These are phyloP conservation scores for Paraphaeosphaeria minitans DNA, from an alignment of 2,329 filamentous ascomycete genomes.

Conservation along the genomic window DNA sequence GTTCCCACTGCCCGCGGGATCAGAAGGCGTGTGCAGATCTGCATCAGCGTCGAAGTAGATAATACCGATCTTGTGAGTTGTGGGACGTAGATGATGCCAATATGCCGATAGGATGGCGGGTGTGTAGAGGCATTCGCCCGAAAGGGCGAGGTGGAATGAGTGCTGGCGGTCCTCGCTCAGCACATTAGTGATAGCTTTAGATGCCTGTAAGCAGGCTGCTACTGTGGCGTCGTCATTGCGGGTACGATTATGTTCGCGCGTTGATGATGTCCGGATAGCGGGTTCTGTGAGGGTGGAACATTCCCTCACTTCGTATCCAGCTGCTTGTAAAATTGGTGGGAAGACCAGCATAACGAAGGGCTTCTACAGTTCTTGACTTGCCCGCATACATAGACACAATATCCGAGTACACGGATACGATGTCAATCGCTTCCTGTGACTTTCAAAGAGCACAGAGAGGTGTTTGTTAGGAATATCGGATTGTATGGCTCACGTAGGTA, in stretches of 20 bases:
- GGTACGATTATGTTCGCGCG: conserved; percentile 16
- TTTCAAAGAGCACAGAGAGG: neutral
- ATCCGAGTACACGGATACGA: conserved; percentile 20
- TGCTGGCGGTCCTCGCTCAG: neutral
- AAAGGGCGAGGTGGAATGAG: conserved; percentile 20
- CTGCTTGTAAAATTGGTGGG: conserved; percentile 10
- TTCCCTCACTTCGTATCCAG: conserved; percentile 9
- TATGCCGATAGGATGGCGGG: conserved; percentile 20
- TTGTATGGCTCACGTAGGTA: too few species aligned
- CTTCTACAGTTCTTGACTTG: conserved; percentile 19
- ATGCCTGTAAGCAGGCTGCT: conserved; percentile 14
- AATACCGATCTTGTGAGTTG: conserved; percentile 17
- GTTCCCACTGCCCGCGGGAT: conserved; percentile 13
- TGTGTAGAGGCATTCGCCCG: conserved; percentile 27
- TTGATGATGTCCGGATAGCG: conserved; percentile 10
- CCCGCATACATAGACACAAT: conserved; percentile 23
- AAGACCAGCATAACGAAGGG: conserved; percentile 15
- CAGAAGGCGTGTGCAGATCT: conserved; percentile 21
- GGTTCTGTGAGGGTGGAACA: conserved; percentile 6
- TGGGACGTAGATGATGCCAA: conserved; percentile 8
- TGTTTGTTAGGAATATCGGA: too few species aligned
- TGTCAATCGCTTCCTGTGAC: conserved; percentile 2
- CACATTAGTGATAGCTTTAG: neutral
- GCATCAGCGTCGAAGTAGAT: conserved; percentile 27
- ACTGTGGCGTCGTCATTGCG: conserved; percentile 21